Base-by-base conservation (phyloP, 1,139 yeast genomes). In the Suhomyces chickasaworum region DNA sequence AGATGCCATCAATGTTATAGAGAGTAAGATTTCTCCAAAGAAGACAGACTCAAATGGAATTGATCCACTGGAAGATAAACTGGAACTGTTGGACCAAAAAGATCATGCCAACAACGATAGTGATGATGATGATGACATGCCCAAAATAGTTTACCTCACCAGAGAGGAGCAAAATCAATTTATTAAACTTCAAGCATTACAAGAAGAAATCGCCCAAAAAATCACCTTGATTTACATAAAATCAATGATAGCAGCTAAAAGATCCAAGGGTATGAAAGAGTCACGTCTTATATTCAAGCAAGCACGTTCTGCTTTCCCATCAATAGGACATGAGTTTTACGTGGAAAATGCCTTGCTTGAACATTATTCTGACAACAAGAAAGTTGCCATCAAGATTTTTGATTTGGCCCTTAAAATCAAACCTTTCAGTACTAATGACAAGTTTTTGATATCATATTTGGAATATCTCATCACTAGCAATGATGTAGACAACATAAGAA, bases 291-390 rank as follows among this genome's bases (percentile, higher is more conserved):
- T 85, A 2, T 86, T 86, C 59, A 77, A 86, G 45, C 78, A 75
- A 52, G 83, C 83, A 33, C 68, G 81, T 47, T 77, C 79, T 55
- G 65, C 61, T 49, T 75, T 77, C 53, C 71, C 73, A 25, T 66
- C 71, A 9, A 67, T 87, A 39, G 86, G 95, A 0, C 82, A 83
- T 68, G 89, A 88, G 54, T 78, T 93, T 27, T 93, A 79, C 63
- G 84, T 85, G 22, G 95, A 89, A 45, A 86, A 89, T 56, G 96
- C 97, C 0, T 74, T 83, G 60, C 75, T 91, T 73, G 99, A 93
- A 61, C 84, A 81, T 57, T 84, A 83, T 57, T 79, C 85, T 37
- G 78, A 78, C 48, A 77, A 86, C 52, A 73, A 78, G 42, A 84
- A 82, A 45, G 83, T 87, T 35, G 93, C 97, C 0, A 72, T 80